Evolutionary conservation across 106 monocot genomes (phyloP).

Genomic region (Phalaenopsis equestris): DNA sequence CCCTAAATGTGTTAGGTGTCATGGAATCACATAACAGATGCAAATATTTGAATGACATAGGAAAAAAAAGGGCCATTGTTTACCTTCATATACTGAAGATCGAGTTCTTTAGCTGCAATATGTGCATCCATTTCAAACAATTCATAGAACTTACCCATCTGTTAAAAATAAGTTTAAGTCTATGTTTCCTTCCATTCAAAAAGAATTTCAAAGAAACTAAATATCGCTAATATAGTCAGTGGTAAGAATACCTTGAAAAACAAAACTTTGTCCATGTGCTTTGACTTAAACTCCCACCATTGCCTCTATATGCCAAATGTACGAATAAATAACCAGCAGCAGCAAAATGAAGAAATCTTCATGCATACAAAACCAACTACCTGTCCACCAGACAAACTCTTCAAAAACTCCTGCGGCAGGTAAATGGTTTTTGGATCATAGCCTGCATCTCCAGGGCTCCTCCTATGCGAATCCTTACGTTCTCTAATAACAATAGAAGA

Average conservation of each 20-base stretch:
- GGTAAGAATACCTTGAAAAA: conserved; percentile 77
- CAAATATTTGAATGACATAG: not conserved
- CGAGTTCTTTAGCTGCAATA: conserved; percentile 87
- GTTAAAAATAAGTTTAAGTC: conserved; percentile 5
- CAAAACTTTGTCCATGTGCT: conserved; percentile 94
- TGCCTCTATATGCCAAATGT: conserved; percentile 53
- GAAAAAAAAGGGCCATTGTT: not conserved
- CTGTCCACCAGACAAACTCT: conserved; percentile 79
- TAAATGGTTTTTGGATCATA: conserved; percentile 88
- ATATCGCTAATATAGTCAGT: conserved; percentile 1
- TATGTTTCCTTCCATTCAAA: not conserved
- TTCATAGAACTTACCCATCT: conserved; percentile 99
- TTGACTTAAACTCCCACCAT: conserved; percentile 99
- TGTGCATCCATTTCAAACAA: conserved; percentile 99
- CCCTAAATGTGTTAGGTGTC: no score
- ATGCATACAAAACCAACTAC: conserved; percentile 25
- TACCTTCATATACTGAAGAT: conserved; percentile 99
- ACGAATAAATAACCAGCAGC: conserved; percentile 9
- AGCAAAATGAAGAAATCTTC: not conserved
- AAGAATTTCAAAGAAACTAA: not conserved
- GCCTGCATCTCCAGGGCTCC: conserved; percentile 43
- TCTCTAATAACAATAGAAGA: conserved; percentile 30
- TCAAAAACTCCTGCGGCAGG: conserved; percentile 80
- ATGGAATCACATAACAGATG: not conserved
- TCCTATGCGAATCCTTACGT: conserved; percentile 68